Evolutionary conservation across 257 asterid species (phyloP).

Genomic region (Fraxinus cuspidata): DNA sequence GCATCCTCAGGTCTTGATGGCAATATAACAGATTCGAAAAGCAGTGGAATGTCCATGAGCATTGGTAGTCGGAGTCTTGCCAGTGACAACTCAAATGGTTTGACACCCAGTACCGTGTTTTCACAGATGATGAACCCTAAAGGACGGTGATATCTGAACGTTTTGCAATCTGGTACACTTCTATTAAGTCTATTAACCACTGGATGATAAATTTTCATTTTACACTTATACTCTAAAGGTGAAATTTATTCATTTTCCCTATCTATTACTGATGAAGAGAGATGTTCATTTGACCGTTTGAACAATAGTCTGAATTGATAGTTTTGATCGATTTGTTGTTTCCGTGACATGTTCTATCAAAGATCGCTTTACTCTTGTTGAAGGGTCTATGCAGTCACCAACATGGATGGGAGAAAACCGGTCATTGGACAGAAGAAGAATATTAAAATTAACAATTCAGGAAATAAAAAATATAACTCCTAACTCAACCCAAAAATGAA

Average conservation of each 20-base stretch:
- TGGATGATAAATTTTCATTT: no score
- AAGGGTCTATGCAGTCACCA: not conserved
- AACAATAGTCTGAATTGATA: not conserved
- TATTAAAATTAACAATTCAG: no score
- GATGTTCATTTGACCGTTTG: not conserved
- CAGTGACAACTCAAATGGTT: constrained; percentile 83
- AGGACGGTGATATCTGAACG: constrained; percentile 51
- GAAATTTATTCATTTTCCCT: not conserved
- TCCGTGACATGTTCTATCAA: not conserved
- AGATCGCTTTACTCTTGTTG: not conserved
- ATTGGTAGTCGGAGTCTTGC: constrained; percentile 88
- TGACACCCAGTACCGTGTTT: constrained; percentile 88
- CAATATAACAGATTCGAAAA: constrained; percentile 63
- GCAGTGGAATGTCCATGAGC: constrained; percentile 89
- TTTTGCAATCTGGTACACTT: no score
- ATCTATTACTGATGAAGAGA: not conserved
- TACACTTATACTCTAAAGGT: not conserved
- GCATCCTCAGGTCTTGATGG: constrained; percentile 57
- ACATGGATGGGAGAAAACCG: no score
- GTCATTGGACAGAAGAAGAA: no score
- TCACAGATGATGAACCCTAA: constrained; percentile 93
- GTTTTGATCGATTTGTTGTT: not conserved
- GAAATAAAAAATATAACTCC: no score
- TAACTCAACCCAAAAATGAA: no score
- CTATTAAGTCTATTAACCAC: no score